These are phyloP conservation scores for Fusarium goolgardi DNA, from an alignment of 2,329 filamentous ascomycete species.

Conservation along the genomic window DNA sequence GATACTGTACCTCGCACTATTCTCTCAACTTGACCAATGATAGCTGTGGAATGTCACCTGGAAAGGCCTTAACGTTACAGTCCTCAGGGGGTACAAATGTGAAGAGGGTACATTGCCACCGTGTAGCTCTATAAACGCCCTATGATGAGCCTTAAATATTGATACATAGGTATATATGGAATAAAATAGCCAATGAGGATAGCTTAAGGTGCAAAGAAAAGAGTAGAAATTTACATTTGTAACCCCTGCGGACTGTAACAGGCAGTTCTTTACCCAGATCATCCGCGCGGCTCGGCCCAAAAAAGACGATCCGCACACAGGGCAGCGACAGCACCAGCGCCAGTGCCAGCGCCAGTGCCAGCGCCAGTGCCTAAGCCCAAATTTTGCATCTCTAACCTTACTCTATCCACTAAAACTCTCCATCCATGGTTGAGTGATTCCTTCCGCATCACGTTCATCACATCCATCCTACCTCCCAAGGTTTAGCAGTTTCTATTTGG, in stretches of 20 bases:
- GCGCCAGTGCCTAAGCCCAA: conserved; percentile 22
- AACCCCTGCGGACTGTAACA: no score
- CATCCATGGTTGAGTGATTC: conserved; percentile 27
- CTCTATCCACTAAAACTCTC: conserved; percentile 37
- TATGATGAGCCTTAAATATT: no score
- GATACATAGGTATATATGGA: no score
- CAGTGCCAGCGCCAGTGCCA: background rate
- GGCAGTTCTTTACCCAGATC: conserved; percentile 34
- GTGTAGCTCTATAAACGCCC: no score
- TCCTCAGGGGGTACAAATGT: no score
- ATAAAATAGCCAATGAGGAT: no score
- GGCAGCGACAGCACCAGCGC: conserved; percentile 9
- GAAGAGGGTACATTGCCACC: no score
- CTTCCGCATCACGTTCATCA: conserved; percentile 10
- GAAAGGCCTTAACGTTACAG: conserved; percentile 35
- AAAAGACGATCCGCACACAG: conserved; percentile 38
- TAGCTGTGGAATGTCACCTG: conserved; percentile 15
- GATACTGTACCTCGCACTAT: conserved; percentile 6
- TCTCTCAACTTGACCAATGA: conserved; percentile 14
- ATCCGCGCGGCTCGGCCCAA: conserved; percentile 43
- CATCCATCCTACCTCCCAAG: background rate
- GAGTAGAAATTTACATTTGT: no score
- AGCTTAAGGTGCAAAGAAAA: no score
- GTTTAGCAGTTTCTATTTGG: conserved; percentile 10
- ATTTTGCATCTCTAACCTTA: conserved; percentile 39